phyloP scores from a whole-genome alignment of 73 alveolate genomes.

The Stentor roeselii region DNA sequence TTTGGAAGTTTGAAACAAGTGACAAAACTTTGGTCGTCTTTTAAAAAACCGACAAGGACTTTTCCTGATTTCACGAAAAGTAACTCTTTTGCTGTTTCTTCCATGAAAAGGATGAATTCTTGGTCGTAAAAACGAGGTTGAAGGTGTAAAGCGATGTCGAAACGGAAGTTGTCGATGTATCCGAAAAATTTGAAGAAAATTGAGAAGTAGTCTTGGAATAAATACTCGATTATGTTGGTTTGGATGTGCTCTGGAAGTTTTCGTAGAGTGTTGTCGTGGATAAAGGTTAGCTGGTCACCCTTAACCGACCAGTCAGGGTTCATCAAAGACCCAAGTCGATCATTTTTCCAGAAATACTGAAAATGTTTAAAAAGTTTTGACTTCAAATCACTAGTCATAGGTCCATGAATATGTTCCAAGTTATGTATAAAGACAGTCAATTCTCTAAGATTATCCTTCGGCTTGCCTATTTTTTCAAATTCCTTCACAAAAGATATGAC shows the following conservation, averaged over 20 bases:
- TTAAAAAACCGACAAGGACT: not conserved
- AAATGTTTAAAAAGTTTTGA: not conserved
- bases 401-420: not conserved
- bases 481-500: not conserved
- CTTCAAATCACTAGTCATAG: not conserved
- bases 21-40: not conserved
- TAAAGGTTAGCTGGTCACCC: too few species aligned
- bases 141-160: not conserved
- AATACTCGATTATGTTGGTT: not conserved
- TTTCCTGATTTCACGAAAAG: not conserved
- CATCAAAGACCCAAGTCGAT: not conserved
- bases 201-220: not conserved
- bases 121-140: not conserved
- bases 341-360: not conserved
- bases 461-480: not conserved
- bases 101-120: not conserved
- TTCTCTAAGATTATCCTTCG: not conserved
- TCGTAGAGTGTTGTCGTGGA: not conserved
- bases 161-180: not conserved
- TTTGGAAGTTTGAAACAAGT: not conserved
- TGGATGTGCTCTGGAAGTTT: not conserved
- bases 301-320: not conserved
- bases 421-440: not conserved
- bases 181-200: not conserved
- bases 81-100: not conserved